Evolutionary conservation across 2,329 filamentous ascomycete genomes (phyloP).

Genomic region (Alternaria conjuncta): DNA sequence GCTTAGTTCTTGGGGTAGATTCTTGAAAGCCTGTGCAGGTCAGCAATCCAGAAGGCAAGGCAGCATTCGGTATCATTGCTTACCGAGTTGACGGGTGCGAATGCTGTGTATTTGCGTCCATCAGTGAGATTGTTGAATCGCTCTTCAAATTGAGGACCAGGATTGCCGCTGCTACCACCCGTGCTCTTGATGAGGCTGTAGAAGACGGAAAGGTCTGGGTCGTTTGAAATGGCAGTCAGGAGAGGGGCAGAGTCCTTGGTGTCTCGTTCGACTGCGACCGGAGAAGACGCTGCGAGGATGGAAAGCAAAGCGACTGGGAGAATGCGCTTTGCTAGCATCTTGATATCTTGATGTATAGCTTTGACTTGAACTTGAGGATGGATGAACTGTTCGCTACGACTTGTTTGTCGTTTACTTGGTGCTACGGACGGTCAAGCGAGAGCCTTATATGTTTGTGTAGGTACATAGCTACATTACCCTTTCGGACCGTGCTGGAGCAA

Average conservation of each 20-base stretch:
- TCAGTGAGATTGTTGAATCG: neutral
- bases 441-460: neutral
- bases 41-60: neutral
- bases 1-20: neutral
- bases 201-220: neutral
- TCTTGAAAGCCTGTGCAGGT: neutral
- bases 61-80: neutral
- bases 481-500: neutral
- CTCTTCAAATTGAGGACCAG: constrained; percentile 1
- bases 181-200: constrained; percentile 7
- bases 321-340: neutral
- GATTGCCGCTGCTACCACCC: neutral
- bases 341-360: neutral
- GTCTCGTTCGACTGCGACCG: neutral
- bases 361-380: neutral
- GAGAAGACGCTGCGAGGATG: neutral
- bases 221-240: neutral
- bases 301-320: neutral
- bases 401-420: neutral
- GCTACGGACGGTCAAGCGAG: neutral
- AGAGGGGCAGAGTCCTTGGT: neutral
- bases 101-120: neutral
- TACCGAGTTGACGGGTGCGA: constrained; percentile 5
- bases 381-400: neutral
- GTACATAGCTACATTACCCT: neutral